Evolutionary conservation across 805 yeast genomes (phyloP), one percentile per base, ranked within the genome.

Genomic region (Hanseniaspora nectarophila): DNA sequence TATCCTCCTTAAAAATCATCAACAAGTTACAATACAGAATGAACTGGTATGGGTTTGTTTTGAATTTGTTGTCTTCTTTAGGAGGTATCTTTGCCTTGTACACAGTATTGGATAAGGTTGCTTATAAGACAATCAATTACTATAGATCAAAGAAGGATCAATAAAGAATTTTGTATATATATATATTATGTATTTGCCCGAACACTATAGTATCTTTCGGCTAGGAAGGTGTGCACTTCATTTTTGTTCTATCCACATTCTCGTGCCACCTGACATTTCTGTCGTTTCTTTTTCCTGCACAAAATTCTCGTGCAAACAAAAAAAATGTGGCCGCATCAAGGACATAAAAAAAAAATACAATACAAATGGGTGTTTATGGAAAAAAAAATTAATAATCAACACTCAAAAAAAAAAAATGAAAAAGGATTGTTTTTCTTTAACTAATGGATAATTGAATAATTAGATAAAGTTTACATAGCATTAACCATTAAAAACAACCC

Each of bases 71-170:
- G 58, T 83, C 95, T 53, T 86, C 94, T 7, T 75, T 90, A 38
- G 97, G 97, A 9, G 97, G 97, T 45, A 88, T 92, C 10, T 71
- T 92, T 54, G 89, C 96, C 26, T 88, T 90, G 26, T 97, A 95
- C 9, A 82, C 96, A 0, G 78, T 89, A 34, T 66, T 89, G 44
- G 98, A 92, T 65, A 77, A 87, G 55, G 80, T 94, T 2, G 83
- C 88, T 4, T 88, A 85, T 77, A 90, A 85, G 12, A 95, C 95
- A 1, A 89, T 88, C 63, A 78, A 78, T 65, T 85, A 82, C 13
- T 66, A 88, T 29, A 72, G 75, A 60, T 77, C 80, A 20, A 82
- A 85, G 66, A 84, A 84, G 69, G 78, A 77, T 51, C 43, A 40
- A 8, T 51, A 28, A 38, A 2, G 3, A 10, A 18, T 23, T 6